These are phyloP conservation scores for Capronia coronata DNA, from an alignment of 2,329 filamentous ascomycete species.

Conservation along the genomic window DNA sequence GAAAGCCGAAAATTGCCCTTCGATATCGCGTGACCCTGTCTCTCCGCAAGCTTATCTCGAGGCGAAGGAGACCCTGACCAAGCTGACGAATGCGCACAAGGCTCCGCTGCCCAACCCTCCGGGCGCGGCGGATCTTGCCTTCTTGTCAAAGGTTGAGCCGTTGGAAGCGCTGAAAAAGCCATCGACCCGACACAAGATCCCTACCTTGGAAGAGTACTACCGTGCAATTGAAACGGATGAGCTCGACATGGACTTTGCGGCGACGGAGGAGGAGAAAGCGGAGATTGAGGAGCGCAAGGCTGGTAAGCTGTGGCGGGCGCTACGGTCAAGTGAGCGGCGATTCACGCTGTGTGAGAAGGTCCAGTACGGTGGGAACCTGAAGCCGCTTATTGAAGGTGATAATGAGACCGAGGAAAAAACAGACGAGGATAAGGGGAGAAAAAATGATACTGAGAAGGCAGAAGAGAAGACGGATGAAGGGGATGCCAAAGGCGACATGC, in stretches of 20 bases:
- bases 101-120: constrained; percentile 58
- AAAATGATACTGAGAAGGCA: neutral
- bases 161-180: constrained; percentile 64
- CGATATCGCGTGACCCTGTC: constrained; percentile 71
- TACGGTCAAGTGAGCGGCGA: constrained; percentile 61
- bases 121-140: constrained; percentile 69
- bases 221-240: constrained; percentile 70
- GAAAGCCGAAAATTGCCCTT: constrained; percentile 90
- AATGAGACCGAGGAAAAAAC: constrained; percentile 3
- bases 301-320: constrained; percentile 83
- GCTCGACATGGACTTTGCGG: constrained; percentile 78
- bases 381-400: constrained; percentile 31
- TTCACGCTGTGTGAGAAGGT: constrained; percentile 79
- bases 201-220: constrained; percentile 64
- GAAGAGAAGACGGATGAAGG: constrained; percentile 1
- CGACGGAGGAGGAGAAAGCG: constrained; percentile 55
- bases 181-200: constrained; percentile 60
- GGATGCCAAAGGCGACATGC: neutral
- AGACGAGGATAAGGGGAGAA: constrained; percentile 6
- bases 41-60: constrained; percentile 61
- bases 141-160: constrained; percentile 63
- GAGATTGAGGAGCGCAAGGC: constrained; percentile 63
- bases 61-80: constrained; percentile 60
- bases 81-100: constrained; percentile 63
- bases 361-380: constrained; percentile 68